Evolutionary conservation across 1,139 yeast species (phyloP).

Genomic region (Yamadazyma taylorii): DNA sequence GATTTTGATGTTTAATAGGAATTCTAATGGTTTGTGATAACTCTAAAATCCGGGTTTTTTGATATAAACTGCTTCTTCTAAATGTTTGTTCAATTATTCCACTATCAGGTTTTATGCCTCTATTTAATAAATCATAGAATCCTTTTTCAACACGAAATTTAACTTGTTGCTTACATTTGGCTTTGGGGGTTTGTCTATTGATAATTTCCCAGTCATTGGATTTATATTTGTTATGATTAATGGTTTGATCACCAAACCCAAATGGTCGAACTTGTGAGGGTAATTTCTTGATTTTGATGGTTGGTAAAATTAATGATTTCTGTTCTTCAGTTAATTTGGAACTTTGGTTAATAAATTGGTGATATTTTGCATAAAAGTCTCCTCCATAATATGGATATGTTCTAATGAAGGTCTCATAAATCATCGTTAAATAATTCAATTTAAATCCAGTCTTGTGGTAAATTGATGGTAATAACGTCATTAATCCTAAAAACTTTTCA

Average conservation of each 20-base stretch:
- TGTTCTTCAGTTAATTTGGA: slow-evolving; percentile 3
- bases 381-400: slow-evolving; percentile 36
- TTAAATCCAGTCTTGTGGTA: slow-evolving; percentile 20
- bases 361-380: slow-evolving; percentile 23
- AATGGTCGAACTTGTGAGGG: slow-evolving; percentile 34
- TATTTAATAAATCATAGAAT: slow-evolving; percentile 30
- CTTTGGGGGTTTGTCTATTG: slow-evolving; percentile 2
- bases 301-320: slow-evolving; percentile 2
- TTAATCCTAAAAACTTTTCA: slow-evolving; percentile 28
- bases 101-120: slow-evolving; percentile 40
- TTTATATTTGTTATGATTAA: slow-evolving; percentile 17
- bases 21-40: slow-evolving; percentile 19
- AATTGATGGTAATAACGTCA: slow-evolving; percentile 24
- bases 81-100: slow-evolving; percentile 33
- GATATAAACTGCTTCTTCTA: slow-evolving; percentile 22
- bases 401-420: slow-evolving; percentile 32
- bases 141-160: slow-evolving; percentile 37
- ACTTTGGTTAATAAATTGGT: slow-evolving; percentile 23
- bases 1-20: slow-evolving; percentile 15
- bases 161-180: slow-evolving; percentile 20
- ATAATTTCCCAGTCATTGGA: slow-evolving; percentile 15
- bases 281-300: slow-evolving; percentile 24
- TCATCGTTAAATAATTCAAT: slow-evolving; percentile 22
- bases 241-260: slow-evolving; percentile 19
- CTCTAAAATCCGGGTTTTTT: slow-evolving; percentile 22